These are phyloP conservation scores for Friedmanniomyces simplex DNA, from an alignment of 495 filamentous ascomycete genomes.

Conservation along the genomic window DNA sequence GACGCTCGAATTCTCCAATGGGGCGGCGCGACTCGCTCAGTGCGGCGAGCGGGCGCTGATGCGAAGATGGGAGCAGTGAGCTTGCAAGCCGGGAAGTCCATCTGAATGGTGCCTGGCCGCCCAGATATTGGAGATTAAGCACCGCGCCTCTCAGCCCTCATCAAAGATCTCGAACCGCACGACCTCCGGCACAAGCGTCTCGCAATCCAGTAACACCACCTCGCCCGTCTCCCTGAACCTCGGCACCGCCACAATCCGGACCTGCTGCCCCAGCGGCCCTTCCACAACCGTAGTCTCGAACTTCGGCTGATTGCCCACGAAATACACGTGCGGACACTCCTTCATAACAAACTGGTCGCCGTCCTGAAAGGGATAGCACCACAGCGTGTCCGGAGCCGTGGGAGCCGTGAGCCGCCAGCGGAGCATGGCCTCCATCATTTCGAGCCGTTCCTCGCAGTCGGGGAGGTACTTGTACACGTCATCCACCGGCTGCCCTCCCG, in stretches of 20 bases:
- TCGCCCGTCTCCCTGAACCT: conserved; percentile 71
- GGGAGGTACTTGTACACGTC: conserved; percentile 82
- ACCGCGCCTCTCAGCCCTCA: conserved; percentile 8
- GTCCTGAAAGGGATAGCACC: conserved; percentile 91
- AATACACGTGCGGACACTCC: conserved; percentile 80
- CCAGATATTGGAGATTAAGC: too few species aligned
- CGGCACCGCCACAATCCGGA: conserved; percentile 69
- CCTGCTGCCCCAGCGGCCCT: conserved; percentile 51
- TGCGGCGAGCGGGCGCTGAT: too few species aligned
- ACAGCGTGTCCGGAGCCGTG: conserved; percentile 91
- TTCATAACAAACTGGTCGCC: conserved; percentile 78
- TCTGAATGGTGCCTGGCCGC: too few species aligned
- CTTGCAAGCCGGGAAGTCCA: too few species aligned
- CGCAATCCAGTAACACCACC: conserved; percentile 74
- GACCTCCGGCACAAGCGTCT: conserved; percentile 67
- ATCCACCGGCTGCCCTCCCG: conserved; percentile 83
- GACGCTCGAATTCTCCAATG: too few species aligned
- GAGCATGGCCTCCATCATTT: conserved; percentile 84
- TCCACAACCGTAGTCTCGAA: conserved; percentile 69
- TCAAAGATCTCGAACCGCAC: conserved; percentile 53
- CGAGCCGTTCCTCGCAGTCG: conserved; percentile 58
- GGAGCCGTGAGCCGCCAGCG: conserved; percentile 88
- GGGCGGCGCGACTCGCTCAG: too few species aligned
- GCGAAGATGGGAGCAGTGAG: too few species aligned
- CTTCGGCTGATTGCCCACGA: conserved; percentile 75